Conservation (phyloP, 352 stramenopile species). For the Phytophthora parvispora region DNA sequence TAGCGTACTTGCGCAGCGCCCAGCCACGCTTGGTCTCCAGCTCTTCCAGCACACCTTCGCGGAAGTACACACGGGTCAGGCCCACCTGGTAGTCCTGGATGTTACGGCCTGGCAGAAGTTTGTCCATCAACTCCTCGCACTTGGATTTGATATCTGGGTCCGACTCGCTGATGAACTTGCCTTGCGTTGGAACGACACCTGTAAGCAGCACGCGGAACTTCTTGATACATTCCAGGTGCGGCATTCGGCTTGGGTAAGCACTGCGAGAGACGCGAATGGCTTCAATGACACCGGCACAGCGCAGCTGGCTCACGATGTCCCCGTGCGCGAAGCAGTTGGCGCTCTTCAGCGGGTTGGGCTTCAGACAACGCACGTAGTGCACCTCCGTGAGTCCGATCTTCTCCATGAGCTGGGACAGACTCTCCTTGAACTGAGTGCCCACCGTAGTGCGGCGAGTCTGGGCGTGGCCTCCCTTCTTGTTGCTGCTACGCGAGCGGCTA, state of each 20-base stretch:
- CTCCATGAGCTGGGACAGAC: slow-evolving; percentile 85
- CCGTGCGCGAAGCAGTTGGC: slow-evolving; percentile 74
- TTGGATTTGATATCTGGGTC: slow-evolving; percentile 66
- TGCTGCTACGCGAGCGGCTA: slow-evolving; percentile 30
- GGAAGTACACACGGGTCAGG: slow-evolving; percentile 88
- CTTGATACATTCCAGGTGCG: slow-evolving; percentile 83
- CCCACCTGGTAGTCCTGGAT: slow-evolving; percentile 91
- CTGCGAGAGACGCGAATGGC: slow-evolving; percentile 90
- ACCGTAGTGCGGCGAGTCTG: slow-evolving; percentile 80
- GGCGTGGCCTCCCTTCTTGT: slow-evolving; percentile 62
- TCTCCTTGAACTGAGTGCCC: slow-evolving; percentile 90
- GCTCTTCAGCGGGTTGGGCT: slow-evolving; percentile 85
- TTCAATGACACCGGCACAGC: slow-evolving; percentile 89
- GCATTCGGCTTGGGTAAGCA: slow-evolving; percentile 85
- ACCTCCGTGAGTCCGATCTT: slow-evolving; percentile 90
- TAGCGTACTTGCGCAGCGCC: slow-evolving; percentile 80
- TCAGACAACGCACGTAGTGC: slow-evolving; percentile 90
- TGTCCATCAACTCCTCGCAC: slow-evolving; percentile 78
- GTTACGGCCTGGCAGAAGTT: slow-evolving; percentile 75
- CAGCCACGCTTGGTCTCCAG: slow-evolving; percentile 80
- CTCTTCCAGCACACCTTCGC: slow-evolving; percentile 83
- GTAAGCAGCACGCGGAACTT: slow-evolving; percentile 76
- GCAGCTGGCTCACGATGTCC: slow-evolving; percentile 86
- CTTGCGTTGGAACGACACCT: slow-evolving; percentile 37
- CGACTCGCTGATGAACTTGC: slow-evolving; percentile 44